phyloP scores from a whole-genome alignment of 2,329 filamentous ascomycete genomes.

The Calonectria hawksworthii region DNA sequence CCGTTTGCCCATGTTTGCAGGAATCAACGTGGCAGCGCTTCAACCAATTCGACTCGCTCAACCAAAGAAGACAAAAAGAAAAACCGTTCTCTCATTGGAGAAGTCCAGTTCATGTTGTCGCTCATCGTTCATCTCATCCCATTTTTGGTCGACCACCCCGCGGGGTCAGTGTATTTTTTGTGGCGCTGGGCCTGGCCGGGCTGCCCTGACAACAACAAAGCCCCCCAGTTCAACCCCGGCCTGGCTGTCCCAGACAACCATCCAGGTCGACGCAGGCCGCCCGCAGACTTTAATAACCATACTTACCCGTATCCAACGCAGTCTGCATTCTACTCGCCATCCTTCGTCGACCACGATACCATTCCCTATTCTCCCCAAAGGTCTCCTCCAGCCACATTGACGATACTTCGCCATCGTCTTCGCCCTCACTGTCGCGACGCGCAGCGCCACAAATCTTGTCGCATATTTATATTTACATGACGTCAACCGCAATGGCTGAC shows the following conservation, averaged over 20 bases:
- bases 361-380: neutral
- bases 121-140: neutral
- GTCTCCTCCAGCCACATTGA: neutral
- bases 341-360: neutral
- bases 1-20: neutral
- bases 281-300: constrained; percentile 33
- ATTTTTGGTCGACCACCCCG: neutral
- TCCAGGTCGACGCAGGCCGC: constrained; percentile 33
- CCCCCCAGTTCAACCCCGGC: neutral
- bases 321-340: neutral
- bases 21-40: neutral
- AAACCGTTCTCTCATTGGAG: neutral
- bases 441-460: constrained; percentile 23
- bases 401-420: constrained; percentile 20
- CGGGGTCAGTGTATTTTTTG: neutral
- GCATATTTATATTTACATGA: constrained; percentile 41
- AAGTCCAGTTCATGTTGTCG: neutral
- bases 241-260: constrained; percentile 54
- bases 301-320: constrained; percentile 8
- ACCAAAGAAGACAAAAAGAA: neutral
- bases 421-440: constrained; percentile 13
- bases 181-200: neutral
- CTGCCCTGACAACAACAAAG: neutral
- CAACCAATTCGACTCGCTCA: neutral
- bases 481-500: constrained; percentile 64